These are phyloP conservation scores for Acanthamoeba healyi DNA, from an alignment of 208 protist species.

Conservation along the genomic window DNA sequence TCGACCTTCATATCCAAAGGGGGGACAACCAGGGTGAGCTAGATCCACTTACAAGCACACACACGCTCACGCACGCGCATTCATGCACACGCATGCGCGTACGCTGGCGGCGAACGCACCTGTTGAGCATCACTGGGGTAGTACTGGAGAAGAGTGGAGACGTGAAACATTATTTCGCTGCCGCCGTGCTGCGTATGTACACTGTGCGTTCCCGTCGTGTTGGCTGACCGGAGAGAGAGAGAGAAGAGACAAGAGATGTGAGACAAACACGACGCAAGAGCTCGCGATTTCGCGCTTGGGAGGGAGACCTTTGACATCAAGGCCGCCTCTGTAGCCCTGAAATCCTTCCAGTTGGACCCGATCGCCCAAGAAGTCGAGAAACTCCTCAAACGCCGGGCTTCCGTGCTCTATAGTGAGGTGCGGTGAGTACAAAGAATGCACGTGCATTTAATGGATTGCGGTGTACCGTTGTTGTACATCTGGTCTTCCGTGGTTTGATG, in stretches of 20 bases:
- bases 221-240: not conserved
- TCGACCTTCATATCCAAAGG: constrained; percentile 77
- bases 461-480: constrained; percentile 72
- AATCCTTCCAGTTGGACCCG: constrained; percentile 16
- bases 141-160: constrained; percentile 84
- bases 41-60: constrained; percentile 34
- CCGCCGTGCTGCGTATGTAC: constrained; percentile 71
- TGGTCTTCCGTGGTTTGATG: constrained; percentile 46
- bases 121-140: constrained; percentile 67
- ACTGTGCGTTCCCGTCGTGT: constrained; percentile 72
- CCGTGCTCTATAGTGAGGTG: constrained; percentile 20
- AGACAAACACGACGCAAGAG: not conserved
- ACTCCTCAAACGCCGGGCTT: constrained; percentile 67
- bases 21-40: too few relatives aligned
- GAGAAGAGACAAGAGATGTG: not conserved
- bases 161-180: constrained; percentile 83
- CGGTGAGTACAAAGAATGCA: not conserved
- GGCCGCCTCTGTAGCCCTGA: constrained; percentile 68
- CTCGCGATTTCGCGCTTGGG: not conserved
- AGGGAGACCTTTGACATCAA: constrained; percentile 67
- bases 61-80: not conserved
- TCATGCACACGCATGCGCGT: not conserved
- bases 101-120: not conserved
- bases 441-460: too few relatives aligned
- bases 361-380: constrained; percentile 67